phyloP scores from a whole-genome alignment of 768 basidiomycete species.

The Porpolomopsis calyptriformis region DNA sequence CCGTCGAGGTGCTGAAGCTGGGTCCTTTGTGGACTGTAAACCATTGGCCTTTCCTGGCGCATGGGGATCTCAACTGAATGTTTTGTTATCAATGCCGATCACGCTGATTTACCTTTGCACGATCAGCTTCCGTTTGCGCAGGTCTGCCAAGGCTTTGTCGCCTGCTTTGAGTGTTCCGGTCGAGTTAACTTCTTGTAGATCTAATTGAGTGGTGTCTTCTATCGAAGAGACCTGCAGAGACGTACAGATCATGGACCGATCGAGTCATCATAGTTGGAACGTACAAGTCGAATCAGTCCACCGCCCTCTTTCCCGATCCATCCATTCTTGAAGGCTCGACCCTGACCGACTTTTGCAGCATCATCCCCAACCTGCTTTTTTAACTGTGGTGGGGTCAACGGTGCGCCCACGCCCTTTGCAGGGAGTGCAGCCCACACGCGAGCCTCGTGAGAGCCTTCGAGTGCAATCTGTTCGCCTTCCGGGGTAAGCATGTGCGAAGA shows the following conservation, averaged over 20 bases:
- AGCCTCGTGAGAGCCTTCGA: conserved; percentile 87
- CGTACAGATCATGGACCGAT: not conserved
- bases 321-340: conserved; percentile 90
- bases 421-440: conserved; percentile 86
- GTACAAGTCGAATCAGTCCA: conserved; percentile 76
- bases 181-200: conserved; percentile 62
- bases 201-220: conserved; percentile 61
- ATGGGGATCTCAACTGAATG: conserved; percentile 6
- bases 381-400: conserved; percentile 56
- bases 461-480: conserved; percentile 73
- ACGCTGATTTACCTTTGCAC: conserved; percentile 52
- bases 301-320: conserved; percentile 92
- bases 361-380: conserved; percentile 77
- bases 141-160: conserved; percentile 75
- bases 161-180: conserved; percentile 64
- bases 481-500: conserved; percentile 63
- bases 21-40: conserved; percentile 81
- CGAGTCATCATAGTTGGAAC: too few species aligned
- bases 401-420: conserved; percentile 52
- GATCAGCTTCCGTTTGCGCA: conserved; percentile 86
- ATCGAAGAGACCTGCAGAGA: conserved; percentile 48
- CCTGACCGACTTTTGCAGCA: conserved; percentile 86
- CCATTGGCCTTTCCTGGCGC: conserved; percentile 83
- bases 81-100: not conserved
- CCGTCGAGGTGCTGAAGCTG: conserved; percentile 80